Conservation (phyloP, 2,329 filamentous ascomycete genomes). For the Dactylellina drechsleri region DNA sequence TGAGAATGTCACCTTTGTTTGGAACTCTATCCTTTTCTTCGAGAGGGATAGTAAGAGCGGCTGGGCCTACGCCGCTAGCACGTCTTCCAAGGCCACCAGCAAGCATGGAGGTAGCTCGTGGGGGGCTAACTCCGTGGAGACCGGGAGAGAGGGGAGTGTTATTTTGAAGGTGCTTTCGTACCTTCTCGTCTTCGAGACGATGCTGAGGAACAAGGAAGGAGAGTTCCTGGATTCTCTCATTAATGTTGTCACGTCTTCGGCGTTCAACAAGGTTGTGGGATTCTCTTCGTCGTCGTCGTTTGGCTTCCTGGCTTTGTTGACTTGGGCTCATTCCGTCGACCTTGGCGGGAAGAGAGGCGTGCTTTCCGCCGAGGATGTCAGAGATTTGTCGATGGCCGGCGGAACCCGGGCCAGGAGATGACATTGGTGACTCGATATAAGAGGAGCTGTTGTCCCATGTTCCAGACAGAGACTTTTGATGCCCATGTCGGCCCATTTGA, state of each 20-base stretch:
- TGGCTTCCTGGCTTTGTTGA: conserved; percentile 87
- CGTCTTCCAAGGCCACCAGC: conserved; percentile 85
- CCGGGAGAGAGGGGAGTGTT: conserved; percentile 89
- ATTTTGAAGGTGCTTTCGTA: conserved; percentile 92
- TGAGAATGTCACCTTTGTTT: conserved; percentile 98
- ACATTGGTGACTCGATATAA: conserved; percentile 87
- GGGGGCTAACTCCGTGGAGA: conserved; percentile 75
- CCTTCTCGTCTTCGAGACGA: conserved; percentile 94
- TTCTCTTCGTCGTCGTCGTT: conserved; percentile 87
- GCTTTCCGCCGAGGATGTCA: conserved; percentile 87
- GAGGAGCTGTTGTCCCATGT: conserved; percentile 87
- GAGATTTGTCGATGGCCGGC: conserved; percentile 78
- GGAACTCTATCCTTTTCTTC: conserved; percentile 99
- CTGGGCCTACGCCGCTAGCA: conserved; percentile 70
- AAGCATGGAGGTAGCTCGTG: conserved; percentile 85
- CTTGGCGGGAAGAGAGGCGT: conserved; percentile 89
- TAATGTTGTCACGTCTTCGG: conserved; percentile 95
- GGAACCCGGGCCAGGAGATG: conserved; percentile 72
- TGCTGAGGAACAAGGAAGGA: conserved; percentile 92
- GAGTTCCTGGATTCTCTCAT: conserved; percentile 95
- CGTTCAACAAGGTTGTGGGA: conserved; percentile 98
- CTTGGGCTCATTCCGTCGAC: conserved; percentile 69
- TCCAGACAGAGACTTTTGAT: conserved; percentile 84
- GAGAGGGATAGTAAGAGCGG: conserved; percentile 81
- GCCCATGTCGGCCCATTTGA: conserved; percentile 69